Conservation (phyloP, 768 basidiomycete species). For the Gymnopilus dilepis region DNA sequence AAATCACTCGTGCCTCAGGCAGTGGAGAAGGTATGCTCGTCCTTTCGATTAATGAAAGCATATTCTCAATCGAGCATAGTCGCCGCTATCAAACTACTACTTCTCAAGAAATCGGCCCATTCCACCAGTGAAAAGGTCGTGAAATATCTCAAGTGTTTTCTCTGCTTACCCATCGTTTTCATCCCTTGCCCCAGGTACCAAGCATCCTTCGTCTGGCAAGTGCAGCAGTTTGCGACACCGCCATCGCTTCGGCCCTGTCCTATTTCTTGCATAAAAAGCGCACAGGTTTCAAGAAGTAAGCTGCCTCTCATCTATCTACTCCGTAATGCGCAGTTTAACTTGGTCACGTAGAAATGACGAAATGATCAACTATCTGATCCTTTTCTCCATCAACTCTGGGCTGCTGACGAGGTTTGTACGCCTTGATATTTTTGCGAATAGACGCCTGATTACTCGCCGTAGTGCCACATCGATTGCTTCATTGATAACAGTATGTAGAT, state of each 20-base stretch:
- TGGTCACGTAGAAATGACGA: conserved; percentile 32
- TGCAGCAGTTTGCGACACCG: conserved; percentile 39
- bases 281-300: conserved; percentile 37
- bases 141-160: too few species aligned
- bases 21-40: conserved; percentile 34
- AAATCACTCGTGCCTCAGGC: conserved; percentile 13
- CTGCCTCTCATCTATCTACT: neutral
- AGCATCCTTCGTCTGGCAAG: conserved; percentile 36
- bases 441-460: neutral
- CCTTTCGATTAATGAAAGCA: neutral
- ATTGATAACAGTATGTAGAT: conserved; percentile 30
- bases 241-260: conserved; percentile 34
- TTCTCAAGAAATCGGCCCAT: conserved; percentile 29
- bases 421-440: too few species aligned
- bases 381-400: conserved; percentile 39
- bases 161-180: neutral
- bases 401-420: conserved; percentile 32
- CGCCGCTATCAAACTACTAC: conserved; percentile 33
- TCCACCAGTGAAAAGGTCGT: conserved; percentile 34
- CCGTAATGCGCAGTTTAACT: neutral
- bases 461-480: conserved; percentile 37
- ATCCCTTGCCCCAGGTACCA: conserved; percentile 23
- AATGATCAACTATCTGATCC: conserved; percentile 39
- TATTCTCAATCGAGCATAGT: conserved; percentile 21
- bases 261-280: conserved; percentile 38